Conservation (phyloP, 2,329 filamentous ascomycete species). For the Coccinonectria pachysandricola region DNA sequence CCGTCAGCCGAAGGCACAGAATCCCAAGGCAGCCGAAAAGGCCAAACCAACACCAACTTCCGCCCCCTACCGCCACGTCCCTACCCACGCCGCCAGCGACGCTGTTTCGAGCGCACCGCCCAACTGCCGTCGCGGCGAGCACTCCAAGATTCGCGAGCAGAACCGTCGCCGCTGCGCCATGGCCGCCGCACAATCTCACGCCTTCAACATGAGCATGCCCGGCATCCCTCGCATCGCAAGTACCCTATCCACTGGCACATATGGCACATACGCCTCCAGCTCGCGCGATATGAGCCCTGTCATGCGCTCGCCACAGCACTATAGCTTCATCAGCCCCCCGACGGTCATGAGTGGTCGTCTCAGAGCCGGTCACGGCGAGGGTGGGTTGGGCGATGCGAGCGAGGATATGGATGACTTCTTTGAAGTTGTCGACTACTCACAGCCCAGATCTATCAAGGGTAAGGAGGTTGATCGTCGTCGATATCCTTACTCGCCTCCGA, state of each 20-base stretch:
- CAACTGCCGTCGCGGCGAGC: slow-evolving; percentile 37
- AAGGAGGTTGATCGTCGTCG: slow-evolving; percentile 29
- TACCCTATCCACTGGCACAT: slow-evolving; percentile 36
- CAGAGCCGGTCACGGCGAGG: too few relatives aligned
- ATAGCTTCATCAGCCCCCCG: slow-evolving; percentile 12
- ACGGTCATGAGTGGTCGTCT: slow-evolving; percentile 8
- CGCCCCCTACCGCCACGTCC: slow-evolving; percentile 47
- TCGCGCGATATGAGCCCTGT: not conserved
- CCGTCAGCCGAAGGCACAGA: slow-evolving; percentile 45
- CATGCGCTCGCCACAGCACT: slow-evolving; percentile 1
- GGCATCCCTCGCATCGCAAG: slow-evolving; percentile 36
- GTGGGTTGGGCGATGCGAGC: too few relatives aligned
- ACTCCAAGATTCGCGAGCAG: slow-evolving; percentile 37
- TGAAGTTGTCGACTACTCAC: slow-evolving; percentile 18
- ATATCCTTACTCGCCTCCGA: slow-evolving; percentile 22
- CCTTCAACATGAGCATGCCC: slow-evolving; percentile 28
- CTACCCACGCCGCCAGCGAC: slow-evolving; percentile 51
- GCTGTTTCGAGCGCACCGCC: slow-evolving; percentile 44
- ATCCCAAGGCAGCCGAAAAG: slow-evolving; percentile 36
- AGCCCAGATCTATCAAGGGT: slow-evolving; percentile 27
- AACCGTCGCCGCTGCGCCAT: slow-evolving; percentile 40
- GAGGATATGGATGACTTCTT: slow-evolving; percentile 18
- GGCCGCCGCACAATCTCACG: slow-evolving; percentile 26
- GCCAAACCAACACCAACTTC: slow-evolving; percentile 28
- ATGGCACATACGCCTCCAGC: slow-evolving; percentile 23